Percentiles rank a stretch among this genome's conserved stretches.
Evolutionary conservation across 345 rosid genomes (phyloP).

Genomic region (Melastoma malabathricum): DNA sequence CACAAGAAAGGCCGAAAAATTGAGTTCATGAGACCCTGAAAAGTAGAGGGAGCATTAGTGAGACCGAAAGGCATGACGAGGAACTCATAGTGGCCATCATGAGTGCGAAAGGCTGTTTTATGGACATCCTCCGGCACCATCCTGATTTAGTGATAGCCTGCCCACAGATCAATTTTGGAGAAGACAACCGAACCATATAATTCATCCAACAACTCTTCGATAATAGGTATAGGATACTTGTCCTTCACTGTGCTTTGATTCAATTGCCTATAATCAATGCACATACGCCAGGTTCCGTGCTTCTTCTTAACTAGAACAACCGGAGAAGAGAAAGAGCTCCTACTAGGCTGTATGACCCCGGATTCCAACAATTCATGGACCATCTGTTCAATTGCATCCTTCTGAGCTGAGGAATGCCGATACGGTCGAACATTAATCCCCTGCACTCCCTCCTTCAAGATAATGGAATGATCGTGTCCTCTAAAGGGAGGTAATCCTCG

Average conservation of each 20-base stretch:
- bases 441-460: too few species aligned
- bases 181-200: not conserved
- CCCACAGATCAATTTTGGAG: not conserved
- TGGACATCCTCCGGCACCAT: not conserved
- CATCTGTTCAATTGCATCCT: too few species aligned
- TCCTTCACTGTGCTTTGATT: not conserved
- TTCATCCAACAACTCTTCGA: slow-evolving; percentile 1
- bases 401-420: too few species aligned
- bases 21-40: not conserved
- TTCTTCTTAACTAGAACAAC: slow-evolving; percentile 1
- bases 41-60: not conserved
- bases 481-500: too few species aligned
- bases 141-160: not conserved
- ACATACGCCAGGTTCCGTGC: not conserved
- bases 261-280: not conserved
- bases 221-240: not conserved
- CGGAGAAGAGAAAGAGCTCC: not conserved
- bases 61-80: slow-evolving; percentile 3
- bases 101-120: slow-evolving; percentile 2
- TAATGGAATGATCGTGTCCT: too few species aligned
- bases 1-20: not conserved
- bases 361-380: too few species aligned
- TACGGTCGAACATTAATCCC: too few species aligned
- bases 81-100: slow-evolving; percentile 1
- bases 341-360: too few species aligned